Conservation (phyloP, 352 stramenopile species). For the Phytophthora ohioensis region DNA sequence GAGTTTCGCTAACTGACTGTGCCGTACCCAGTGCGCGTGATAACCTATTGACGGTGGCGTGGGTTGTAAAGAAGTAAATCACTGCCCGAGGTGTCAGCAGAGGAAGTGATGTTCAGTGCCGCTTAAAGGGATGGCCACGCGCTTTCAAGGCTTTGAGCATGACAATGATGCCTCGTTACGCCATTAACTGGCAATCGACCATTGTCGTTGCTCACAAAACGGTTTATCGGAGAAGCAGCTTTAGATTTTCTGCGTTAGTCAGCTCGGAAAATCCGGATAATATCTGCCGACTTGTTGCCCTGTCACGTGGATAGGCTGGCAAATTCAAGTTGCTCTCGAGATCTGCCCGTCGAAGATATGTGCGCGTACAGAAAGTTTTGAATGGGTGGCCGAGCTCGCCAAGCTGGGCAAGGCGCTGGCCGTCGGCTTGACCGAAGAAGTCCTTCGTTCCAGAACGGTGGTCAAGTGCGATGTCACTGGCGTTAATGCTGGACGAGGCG, state of each 20-base stretch:
- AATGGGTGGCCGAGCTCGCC: constrained; percentile 14
- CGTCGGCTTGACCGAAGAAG: neutral
- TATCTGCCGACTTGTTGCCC: constrained; percentile 4
- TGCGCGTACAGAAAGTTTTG: constrained; percentile 6
- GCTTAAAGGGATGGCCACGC: too few relatives aligned
- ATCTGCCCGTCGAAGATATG: constrained; percentile 25
- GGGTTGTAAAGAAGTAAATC: too few relatives aligned
- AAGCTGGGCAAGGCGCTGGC: neutral
- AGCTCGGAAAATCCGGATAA: constrained; percentile 17
- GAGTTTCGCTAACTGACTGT: too few relatives aligned
- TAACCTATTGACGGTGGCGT: too few relatives aligned
- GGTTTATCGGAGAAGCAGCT: neutral
- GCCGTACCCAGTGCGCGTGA: too few relatives aligned
- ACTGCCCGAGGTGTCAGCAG: too few relatives aligned
- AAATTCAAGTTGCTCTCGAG: constrained; percentile 23
- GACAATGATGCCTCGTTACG: too few relatives aligned
- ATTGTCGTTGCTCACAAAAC: neutral
- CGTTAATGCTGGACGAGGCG: neutral
- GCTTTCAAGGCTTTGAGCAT: too few relatives aligned
- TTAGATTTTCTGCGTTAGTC: neutral
- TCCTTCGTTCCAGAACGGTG: constrained; percentile 5
- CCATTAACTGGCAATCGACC: neutral
- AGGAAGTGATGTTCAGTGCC: too few relatives aligned
- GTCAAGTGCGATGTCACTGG: neutral
- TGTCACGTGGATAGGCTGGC: constrained; percentile 2